Conservation (phyloP, 257 asterid species). For the Nicotiana tabacum region DNA sequence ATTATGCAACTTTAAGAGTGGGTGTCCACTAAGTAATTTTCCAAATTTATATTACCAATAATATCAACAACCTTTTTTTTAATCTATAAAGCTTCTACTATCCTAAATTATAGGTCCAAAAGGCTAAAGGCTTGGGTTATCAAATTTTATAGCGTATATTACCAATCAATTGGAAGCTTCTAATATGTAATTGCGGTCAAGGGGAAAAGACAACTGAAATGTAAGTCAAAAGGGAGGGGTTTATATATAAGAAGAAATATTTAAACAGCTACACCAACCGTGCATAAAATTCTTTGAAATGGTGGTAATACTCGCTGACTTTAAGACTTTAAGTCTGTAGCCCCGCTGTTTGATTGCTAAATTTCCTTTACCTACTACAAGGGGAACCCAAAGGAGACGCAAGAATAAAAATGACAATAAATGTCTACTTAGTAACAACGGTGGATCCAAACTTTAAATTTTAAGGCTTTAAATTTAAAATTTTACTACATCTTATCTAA, state of each 20-base stretch:
- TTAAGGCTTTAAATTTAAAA: too few species aligned
- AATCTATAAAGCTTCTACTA: neutral
- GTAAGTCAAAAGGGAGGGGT: neutral
- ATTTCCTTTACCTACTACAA: neutral
- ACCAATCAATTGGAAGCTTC: neutral
- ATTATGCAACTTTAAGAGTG: neutral
- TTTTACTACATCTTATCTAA: too few species aligned
- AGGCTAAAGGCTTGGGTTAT: neutral
- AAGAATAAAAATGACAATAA: neutral
- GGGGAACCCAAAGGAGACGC: neutral
- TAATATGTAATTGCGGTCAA: neutral
- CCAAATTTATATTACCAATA: neutral
- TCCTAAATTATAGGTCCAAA: neutral
- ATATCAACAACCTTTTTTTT: neutral
- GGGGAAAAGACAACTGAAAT: neutral
- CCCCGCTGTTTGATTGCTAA: neutral
- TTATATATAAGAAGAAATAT: neutral
- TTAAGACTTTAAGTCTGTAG: neutral
- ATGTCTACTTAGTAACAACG: too few species aligned
- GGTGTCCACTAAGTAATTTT: neutral
- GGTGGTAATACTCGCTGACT: neutral
- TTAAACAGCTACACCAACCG: neutral
- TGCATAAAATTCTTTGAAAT: neutral
- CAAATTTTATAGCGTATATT: neutral
- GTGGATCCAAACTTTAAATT: too few species aligned